Base-by-base conservation (phyloP, 2,329 filamentous ascomycete species). In the Apiospora hydei region DNA sequence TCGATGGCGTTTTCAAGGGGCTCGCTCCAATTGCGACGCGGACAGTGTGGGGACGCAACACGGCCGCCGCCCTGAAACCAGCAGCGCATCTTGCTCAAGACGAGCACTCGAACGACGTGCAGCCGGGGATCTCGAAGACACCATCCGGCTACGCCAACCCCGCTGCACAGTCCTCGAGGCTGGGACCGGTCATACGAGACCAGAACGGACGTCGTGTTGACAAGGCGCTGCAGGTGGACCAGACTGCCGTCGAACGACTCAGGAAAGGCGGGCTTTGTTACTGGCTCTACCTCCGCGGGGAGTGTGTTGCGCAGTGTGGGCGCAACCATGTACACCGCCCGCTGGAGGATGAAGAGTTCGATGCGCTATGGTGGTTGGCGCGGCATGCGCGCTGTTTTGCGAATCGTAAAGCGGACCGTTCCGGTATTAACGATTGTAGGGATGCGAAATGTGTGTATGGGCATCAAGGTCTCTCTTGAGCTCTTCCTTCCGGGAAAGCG, bases 1-100 rank as follows among this genome's bases (percentile, higher is more conserved):
- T 67, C 34, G 38, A 44, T 8, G 1, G 8, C 64, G 64, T 67
- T 38, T 67, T 67, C 64, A 67, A 67, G 38, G 64, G 64, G 34
- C 21, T 67, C 34, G 4, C 11, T 21, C 34, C 26, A 8, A 18
- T 57, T 1, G 26, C 21, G 14, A 14, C 18, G 4, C 26, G 26
- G 26, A 34, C 51, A 6, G 51, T 34, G 14, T 57, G 51, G 51
- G 51, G 51, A 34, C 51, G 26, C 26, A 57, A 16, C 26, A 34
- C 51, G 26, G 26, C 26, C 16, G 26, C 26, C 16, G 26, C 13
- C 51, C 24, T 34, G 13, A 57, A 34, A 14, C 26, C 51, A 10
- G 26, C 51, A 7, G 26, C 26, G 16, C 51, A 30, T 6, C 13
- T 18, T 7, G 34, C 4, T 16, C 26, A 16, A 30, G 49, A 16